Base-by-base conservation (phyloP, 2,329 filamentous ascomycete genomes). In the Didymella keratinophila region DNA sequence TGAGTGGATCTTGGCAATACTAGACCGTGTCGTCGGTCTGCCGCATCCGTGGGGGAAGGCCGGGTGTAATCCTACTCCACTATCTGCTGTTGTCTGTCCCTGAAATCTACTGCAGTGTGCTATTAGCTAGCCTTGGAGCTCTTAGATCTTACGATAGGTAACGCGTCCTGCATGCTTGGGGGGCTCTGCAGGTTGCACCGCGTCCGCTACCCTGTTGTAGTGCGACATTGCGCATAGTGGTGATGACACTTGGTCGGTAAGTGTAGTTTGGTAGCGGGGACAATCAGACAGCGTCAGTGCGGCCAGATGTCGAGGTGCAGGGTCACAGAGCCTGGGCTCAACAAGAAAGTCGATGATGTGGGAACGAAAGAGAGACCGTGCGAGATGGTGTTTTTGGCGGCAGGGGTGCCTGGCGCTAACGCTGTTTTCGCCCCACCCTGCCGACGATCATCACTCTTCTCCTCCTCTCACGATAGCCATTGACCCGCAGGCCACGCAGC, bases 141-240 rank as follows among this genome's bases (percentile, higher is more conserved):
- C 47, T 34, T 28, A 28, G 34, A 43, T 57, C 55, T 57, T 47
- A 52, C 55, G 48, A 57, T 37, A 49, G 20, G 21, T 44, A 57
- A 57, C 41, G 21, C 34, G 32, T 47, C 23, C 41, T 34, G 47
- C 54, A 52, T 32, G 28, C 49, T 45, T 27, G 27, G 28, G 39
- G 27, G 23, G 39, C 28, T 21, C 37, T 49, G 37, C 32, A 52
- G 43, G 55, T 58, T 12, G 55, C 39, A 52, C 55, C 20, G 44
- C 49, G 20, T 36, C 37, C 37, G 20, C 49, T 34, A 44, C 25
- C 37, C 37, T 44, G 55, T 30, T 39, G 55, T 48, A 21, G 55
- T 58, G 37, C 47, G 42, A 48, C 43, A 39, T n/a, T 37, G 30
- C 21, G 39, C 30, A 39, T 28, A 12, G 14, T 45, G 36, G n/a